Evolutionary conservation across 2,329 filamentous ascomycete species (phyloP), one percentile per base, ranked within the genome.

Genomic region (Claviceps fusiformis): DNA sequence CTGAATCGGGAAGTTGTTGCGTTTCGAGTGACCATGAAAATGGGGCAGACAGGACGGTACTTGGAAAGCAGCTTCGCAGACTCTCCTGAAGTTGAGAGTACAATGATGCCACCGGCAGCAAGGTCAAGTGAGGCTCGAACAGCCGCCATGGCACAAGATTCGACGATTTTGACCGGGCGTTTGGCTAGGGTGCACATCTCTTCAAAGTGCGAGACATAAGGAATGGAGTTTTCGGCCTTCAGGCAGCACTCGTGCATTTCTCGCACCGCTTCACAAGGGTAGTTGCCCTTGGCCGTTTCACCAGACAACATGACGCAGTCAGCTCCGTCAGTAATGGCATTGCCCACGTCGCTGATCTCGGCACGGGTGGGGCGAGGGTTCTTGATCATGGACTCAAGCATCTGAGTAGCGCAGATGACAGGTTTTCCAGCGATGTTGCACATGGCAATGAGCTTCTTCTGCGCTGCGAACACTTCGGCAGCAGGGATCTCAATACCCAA

Each of bases 371-470:
- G 93, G 60, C 93, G 89, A 63, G 93, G 93, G 80, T 98, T 98
- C 82, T 95, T 96, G 74, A 95, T 98, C 93, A 98, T 98, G 61
- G 90, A 95, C 82, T 98, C 93, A 64, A 98, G 83, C 93, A 98
- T 98, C 80, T 98, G 93, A 45, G 93, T 98, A 58, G 93, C 93
- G 75, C 92, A 97, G 71, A 98, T 96, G 72, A 92, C 91, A 63
- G 93, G 93, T 82, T 98, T 98, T 74, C 93, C 93, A 64, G 90
- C 91, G 69, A 96, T 85, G 80, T 98, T 98, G 84, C 93, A 98
- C 85, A 97, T 97, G 75, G 93, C 91, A 74, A 98, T 98, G 82
- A 98, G 91, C 89, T 98, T 98, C 87, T 98, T 98, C 81, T 98
- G 93, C 56, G 93, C 93, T 64, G 95, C 89, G 75, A 98, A 98